phyloP scores from a whole-genome alignment of 345 rosid species.

The Noccaea caerulescens region DNA sequence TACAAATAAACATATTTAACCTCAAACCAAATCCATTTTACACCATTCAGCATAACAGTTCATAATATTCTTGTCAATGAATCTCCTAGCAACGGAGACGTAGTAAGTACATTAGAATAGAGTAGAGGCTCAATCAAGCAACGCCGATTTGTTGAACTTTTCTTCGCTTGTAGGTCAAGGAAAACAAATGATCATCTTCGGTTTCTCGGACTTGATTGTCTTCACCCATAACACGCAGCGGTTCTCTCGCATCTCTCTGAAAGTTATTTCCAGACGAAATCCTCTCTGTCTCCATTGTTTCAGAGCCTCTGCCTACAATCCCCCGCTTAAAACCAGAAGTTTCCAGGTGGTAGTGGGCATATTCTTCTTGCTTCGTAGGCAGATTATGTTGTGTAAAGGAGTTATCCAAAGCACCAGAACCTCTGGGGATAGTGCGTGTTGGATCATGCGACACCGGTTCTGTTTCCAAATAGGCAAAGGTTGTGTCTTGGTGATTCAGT shows the following conservation, averaged over 20 bases:
- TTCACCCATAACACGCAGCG: conserved; percentile 36
- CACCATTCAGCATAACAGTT: conserved; percentile 21
- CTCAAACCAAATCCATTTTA: conserved; percentile 7
- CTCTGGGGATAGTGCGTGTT: conserved; percentile 39
- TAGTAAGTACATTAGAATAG: conserved; percentile 11
- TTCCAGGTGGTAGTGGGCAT: conserved; percentile 35
- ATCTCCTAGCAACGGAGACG: conserved; percentile 1
- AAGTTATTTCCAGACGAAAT: conserved; percentile 39
- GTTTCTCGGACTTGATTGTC: conserved; percentile 45
- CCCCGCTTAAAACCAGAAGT: conserved; percentile 32
- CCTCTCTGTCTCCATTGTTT: conserved; percentile 37
- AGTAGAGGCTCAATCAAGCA: background rate
- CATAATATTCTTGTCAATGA: conserved; percentile 18
- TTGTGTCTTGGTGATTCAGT: conserved; percentile 48
- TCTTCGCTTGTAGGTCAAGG: conserved; percentile 68
- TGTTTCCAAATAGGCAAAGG: conserved; percentile 31
- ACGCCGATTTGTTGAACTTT: conserved; percentile 39
- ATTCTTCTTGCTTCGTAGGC: conserved; percentile 41
- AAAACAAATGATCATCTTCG: conserved; percentile 42
- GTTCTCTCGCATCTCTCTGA: conserved; percentile 42
- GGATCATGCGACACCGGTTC: conserved; percentile 39
- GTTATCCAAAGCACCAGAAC: conserved; percentile 32
- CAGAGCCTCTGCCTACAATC: conserved; percentile 41
- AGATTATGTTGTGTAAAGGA: conserved; percentile 36
- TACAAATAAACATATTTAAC: background rate